Percentiles rank a stretch among this genome's conserved stretches.
phyloP scores from a whole-genome alignment of 169 alveolate species.

The Plasmodium malariae region DNA sequence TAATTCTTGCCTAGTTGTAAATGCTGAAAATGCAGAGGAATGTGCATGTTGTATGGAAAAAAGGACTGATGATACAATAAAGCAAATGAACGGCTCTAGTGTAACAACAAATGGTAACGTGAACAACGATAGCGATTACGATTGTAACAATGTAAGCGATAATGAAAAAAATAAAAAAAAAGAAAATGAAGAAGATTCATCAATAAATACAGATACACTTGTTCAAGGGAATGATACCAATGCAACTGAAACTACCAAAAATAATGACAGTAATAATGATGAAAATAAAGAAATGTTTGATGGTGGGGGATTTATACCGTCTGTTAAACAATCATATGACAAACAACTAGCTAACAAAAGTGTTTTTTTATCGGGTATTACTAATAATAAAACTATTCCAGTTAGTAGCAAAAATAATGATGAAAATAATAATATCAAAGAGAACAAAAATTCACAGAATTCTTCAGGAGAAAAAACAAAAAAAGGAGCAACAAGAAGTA shows the following conservation, averaged over 20 bases:
- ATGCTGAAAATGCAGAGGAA: conserved; percentile 30
- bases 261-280: conserved; percentile 10
- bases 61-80: conserved; percentile 2
- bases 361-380: conserved; percentile 27
- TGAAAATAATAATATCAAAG: conserved; percentile 1
- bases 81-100: not conserved
- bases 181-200: conserved; percentile 13
- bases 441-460: conserved; percentile 1
- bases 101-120: not conserved
- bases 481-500: conserved; percentile 6
- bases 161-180: conserved; percentile 11
- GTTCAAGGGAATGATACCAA: conserved; percentile 23
- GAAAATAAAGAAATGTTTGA: not conserved
- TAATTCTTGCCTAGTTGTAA: conserved; percentile 45
- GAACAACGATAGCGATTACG: not conserved
- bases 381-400: not conserved
- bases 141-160: not conserved
- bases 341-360: conserved; percentile 4
- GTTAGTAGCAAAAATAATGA: not conserved
- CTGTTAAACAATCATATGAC: conserved; percentile 14
- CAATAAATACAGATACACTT: conserved; percentile 9
- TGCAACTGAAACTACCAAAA: conserved; percentile 10
- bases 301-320: conserved; percentile 68
- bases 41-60: conserved; percentile 70
- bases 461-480: conserved; percentile 4